Evolutionary conservation across 2,329 filamentous ascomycete species (phyloP), one percentile per base, ranked within the genome.

Genomic region (Claviceps monticola): DNA sequence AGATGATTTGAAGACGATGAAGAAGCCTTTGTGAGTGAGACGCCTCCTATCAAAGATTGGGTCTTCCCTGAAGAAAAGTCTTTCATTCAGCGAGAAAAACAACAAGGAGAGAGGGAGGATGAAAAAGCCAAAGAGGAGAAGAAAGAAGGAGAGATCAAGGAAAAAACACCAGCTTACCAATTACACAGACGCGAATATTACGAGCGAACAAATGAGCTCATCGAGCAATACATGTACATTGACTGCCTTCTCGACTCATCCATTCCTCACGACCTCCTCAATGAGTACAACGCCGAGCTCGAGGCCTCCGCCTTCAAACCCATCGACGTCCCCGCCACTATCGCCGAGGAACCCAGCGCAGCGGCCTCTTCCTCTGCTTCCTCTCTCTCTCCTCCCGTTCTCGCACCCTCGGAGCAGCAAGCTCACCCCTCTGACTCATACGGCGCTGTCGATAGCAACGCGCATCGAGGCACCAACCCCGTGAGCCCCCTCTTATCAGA

Each of bases 221-320:
- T 97, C 54, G 86, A 93, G 65, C 86, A 95, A 64, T 97, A 96
- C 65, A 75, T 94, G 56, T 96, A 94, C 65, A 95, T 96, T 60
- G 91, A 96, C 68, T 80, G 84, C 50, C 74, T 97, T 52, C 76
- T 97, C 55, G 89, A 95, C 68, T 95, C 88, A 8, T 90, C 88
- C 34, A 79, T 95, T n/a, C 90, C 90, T 2, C 90, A 95, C 62
- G 84, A 91, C 60, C 74, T 97, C 45, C 82, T 97, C 53, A 90
- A 94, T 62, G 90, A 96, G 67, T 96, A 95, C 66, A 83, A 68
- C 38, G 65, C 83, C 56, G 73, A 84, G 56, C 71, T 81, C 48
- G 73, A 78, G 44, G 72, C 73, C 19, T 76, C 73, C 41, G 74
- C 74, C 23, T 74, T 79, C 56, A 73, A 72, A 47, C 70, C 72